These are phyloP conservation scores for Tetradesmus lagerheimii DNA, from an alignment of 139 green algal genomes.

Conservation along the genomic window DNA sequence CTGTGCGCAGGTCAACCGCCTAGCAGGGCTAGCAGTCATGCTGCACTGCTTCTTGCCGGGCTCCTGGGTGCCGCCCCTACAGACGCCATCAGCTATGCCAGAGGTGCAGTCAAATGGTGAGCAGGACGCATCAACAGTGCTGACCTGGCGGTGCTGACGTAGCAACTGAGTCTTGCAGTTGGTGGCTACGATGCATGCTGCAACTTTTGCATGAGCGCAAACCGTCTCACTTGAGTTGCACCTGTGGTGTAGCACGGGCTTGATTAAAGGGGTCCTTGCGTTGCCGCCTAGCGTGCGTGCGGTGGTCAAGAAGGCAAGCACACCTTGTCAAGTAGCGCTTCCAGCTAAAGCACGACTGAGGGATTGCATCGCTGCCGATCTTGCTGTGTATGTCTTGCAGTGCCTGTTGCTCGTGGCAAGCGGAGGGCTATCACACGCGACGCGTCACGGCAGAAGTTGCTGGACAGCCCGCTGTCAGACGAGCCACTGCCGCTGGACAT, in stretches of 20 bases:
- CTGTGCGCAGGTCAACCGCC: constrained; percentile 82
- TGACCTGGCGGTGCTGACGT: not conserved
- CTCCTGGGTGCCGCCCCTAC: constrained; percentile 84
- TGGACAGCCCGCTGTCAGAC: constrained; percentile 29
- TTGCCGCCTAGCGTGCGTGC: not conserved
- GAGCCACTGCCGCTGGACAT: not conserved
- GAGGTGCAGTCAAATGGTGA: constrained; percentile 5
- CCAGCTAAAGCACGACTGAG: no score
- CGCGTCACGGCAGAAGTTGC: not conserved
- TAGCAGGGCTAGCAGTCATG: constrained; percentile 85
- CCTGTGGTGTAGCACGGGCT: not conserved
- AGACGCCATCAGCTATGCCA: constrained; percentile 59
- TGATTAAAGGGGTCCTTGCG: not conserved
- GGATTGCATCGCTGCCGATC: not conserved
- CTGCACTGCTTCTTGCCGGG: constrained; percentile 89
- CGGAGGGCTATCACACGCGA: constrained; percentile 18
- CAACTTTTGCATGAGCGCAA: not conserved
- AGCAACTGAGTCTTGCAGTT: not conserved
- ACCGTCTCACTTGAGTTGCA: not conserved
- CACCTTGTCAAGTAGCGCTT: no score
- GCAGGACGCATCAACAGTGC: not conserved
- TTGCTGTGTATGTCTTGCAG: not conserved
- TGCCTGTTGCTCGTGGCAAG: constrained; percentile 18
- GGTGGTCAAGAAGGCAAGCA: not conserved
- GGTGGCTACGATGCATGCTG: not conserved